Percentiles rank a stretch among this genome's conserved stretches.
Evolutionary conservation across 2,329 filamentous ascomycete species (phyloP).

Genomic region (Colletotrichum destructivum): DNA sequence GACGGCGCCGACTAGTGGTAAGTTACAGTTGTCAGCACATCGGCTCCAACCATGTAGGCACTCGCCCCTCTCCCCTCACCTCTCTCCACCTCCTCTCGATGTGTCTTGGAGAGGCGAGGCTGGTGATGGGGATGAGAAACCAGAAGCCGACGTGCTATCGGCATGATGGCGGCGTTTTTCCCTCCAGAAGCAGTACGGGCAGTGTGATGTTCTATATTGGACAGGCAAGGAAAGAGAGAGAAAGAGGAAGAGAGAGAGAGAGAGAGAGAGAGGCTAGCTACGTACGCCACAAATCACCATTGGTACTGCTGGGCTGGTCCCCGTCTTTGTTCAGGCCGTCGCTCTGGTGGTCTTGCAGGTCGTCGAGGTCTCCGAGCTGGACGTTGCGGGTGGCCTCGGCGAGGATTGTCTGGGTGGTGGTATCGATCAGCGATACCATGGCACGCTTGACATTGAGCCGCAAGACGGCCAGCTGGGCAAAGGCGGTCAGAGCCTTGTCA

Average conservation of each 20-base stretch:
- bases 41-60: not conserved
- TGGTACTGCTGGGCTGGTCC: constrained; percentile 28
- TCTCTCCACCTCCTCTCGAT: not conserved
- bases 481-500: constrained; percentile 59
- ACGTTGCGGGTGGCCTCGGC: constrained; percentile 65
- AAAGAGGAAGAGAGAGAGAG: too few relatives aligned
- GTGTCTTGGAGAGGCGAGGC: not conserved
- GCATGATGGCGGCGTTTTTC: not conserved
- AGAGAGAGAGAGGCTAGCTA: constrained; percentile 41
- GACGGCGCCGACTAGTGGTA: constrained; percentile 43
- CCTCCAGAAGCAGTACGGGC: not conserved
- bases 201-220: not conserved
- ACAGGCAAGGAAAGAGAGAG: too few relatives aligned
- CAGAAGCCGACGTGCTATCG: not conserved
- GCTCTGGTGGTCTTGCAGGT: not conserved
- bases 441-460: constrained; percentile 62
- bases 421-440: constrained; percentile 65
- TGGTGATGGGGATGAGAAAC: not conserved
- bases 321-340: constrained; percentile 11
- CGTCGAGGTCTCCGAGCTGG: constrained; percentile 53
- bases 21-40: constrained; percentile 22
- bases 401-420: constrained; percentile 63
- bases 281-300: constrained; percentile 54
- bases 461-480: constrained; percentile 66
- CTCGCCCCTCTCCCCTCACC: not conserved